Evolutionary conservation across 257 asterid genomes (phyloP), one percentile per base, ranked within the genome.

Genomic region (Solanum appendiculatum): DNA sequence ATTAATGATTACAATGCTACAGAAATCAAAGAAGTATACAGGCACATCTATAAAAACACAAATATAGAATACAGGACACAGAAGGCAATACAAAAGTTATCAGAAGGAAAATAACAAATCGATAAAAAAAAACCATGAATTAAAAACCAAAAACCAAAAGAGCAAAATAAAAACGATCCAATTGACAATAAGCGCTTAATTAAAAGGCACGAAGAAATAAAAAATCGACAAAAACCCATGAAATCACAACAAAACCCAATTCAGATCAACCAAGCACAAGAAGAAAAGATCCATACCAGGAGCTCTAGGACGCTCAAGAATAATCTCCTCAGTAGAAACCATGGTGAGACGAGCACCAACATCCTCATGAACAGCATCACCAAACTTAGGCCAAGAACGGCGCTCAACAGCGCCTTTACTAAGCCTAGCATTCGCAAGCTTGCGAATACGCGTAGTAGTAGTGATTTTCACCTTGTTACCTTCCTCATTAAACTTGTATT

Each of bases 261-360:
- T 44, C 21, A 77, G 37, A 77, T n/a, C 48, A 21, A 27, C 16
- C 15, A 44, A 78, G 11, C 5, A 73, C 20, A 73, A 73, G 20
- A 73, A 5, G 31, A 10, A 73, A 73, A 73, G 51, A 72, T 8
- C 20, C 25, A 33, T 88, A 96, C 98, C 98, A 2, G 95, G 94
- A 48, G 96, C 98, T n/a, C 96, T 93, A 25, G 98, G 99, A 31
- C 99, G 94, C 87, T 96, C 98, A 21, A 96, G 97, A 85, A 94
- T 77, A 87, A 96, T 94, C 91, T 96, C 99, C 74, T 96, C 99
- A 3, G 99, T 96, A 63, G 99, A 95, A 18, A 96, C 97, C 98
- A 94, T 95, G 51, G 99, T 96, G 31, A 95, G 95, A 39, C 96
- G 95, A 84, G 89, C 86, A 73, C 98, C 96, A 27, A 93, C 98